These are phyloP conservation scores for Saturnispora kantuleensis DNA, from an alignment of 805 yeast species.

Conservation along the genomic window DNA sequence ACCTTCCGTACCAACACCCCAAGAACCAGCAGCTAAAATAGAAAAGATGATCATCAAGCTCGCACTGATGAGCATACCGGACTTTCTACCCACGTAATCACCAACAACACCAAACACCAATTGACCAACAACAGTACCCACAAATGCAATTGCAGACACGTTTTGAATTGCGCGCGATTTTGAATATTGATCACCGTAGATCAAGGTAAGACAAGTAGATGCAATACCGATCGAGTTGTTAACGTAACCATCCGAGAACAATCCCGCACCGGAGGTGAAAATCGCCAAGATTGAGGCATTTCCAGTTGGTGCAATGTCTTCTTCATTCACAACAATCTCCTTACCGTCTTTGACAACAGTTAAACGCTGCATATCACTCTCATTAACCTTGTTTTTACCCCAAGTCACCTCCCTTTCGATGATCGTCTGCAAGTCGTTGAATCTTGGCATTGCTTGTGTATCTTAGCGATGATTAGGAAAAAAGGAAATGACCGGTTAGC, in stretches of 20 bases:
- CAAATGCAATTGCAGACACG: constrained; percentile 82
- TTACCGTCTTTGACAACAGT: constrained; percentile 18
- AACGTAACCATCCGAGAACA: constrained; percentile 88
- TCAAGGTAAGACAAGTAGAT: constrained; percentile 51
- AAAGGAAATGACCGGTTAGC: neutral
- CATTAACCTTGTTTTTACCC: constrained; percentile 16
- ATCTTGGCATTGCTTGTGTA: constrained; percentile 10
- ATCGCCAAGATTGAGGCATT: constrained; percentile 46
- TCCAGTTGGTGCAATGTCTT: constrained; percentile 18
- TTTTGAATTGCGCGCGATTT: constrained; percentile 64
- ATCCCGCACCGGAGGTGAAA: constrained; percentile 81
- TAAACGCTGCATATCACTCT: constrained; percentile 16
- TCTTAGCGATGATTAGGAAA: neutral
- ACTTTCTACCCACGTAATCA: constrained; percentile 71
- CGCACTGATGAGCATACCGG: constrained; percentile 76
- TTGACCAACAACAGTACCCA: constrained; percentile 85
- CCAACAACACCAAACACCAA: constrained; percentile 70
- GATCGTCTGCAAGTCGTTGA: constrained; percentile 9
- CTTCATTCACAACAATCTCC: constrained; percentile 17
- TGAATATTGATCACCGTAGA: constrained; percentile 58
- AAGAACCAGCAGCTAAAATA: constrained; percentile 70
- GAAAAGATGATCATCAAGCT: constrained; percentile 67
- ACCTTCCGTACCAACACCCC: constrained; percentile 55
- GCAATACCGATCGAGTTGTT: constrained; percentile 79
- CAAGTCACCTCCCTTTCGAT: constrained; percentile 21